Base-by-base conservation (phyloP, 164 flowering plant genomes). In the Litsea cubeba region DNA sequence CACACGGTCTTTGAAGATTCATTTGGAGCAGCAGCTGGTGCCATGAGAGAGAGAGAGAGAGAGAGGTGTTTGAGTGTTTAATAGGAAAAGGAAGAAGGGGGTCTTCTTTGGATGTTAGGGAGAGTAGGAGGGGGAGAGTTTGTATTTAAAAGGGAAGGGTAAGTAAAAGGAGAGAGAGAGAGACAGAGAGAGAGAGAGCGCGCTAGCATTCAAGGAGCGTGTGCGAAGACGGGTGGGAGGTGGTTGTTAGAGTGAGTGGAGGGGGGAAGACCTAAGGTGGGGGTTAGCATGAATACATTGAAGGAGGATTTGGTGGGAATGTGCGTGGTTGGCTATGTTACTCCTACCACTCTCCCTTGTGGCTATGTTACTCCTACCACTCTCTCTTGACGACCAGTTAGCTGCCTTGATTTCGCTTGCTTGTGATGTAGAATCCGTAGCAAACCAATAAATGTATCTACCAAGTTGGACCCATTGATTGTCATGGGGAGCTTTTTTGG, bases 1-100 rank as follows among this genome's bases (percentile, higher is more conserved):
- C 95, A 91, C 0, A 91, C 91, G 10, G 76, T 77, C 49, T 76
- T 85, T n/a, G 85, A 12, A 18, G 23, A 60, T 3, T 65, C 30
- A 25, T 75, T 10, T 12, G 71, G 58, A 32, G 79, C 3, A 12
- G 78, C 28, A 25, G 80, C 75, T 14, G 81, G 81, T 11, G 86
- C 85, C 88, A 83, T 85, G 70, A 46, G 73, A 24, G 63, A 62
- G 80, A 62, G 64, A 25, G 50, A 30, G 50, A 54, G 79, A 65
- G 74, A 62, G 69, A 57, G 62, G 73, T 40, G 26, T 20, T 64
- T 25, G 65, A 32, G 1, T 18, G 17, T 40, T 54, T 54, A n/a
- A 5, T 14, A 14, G 60, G 64, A 18, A 63, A 46, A 24, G 12
- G 5, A 40, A 22, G 62, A 40, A 24, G 63, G 26, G 22, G 20